Base-by-base conservation (phyloP, 306 rosid species). In the Quillaja saponaria region DNA sequence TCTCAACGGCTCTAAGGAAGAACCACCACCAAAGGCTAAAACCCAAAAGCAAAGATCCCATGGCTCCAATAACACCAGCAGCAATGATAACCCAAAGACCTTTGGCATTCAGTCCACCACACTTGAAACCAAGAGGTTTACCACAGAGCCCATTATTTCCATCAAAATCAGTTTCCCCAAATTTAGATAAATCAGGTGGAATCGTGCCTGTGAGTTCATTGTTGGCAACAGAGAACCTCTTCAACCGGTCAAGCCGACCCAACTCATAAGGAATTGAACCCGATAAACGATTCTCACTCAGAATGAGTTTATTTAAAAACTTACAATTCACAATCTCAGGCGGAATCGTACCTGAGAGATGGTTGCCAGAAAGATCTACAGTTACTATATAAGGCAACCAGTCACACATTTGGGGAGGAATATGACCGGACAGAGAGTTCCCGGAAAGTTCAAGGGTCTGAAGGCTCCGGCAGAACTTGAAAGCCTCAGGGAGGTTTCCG, bases 11-110 rank as follows among this genome's bases (percentile, higher is more conserved):
- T 54, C 78, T 66, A 12, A 55, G 46, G 55, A 72, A 73, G 35
- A 72, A 79, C 82, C 85, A 82, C 87, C 87, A 82, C 88, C 85
- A 82, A 11, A 73, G 42, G 21, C 62, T 71, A 34, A 82, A 77
- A 6, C 82, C 88, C 34, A 79, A 11, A 10, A 73, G 13, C 60
- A 82, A 60, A 31, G 88, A 82, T 48, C 15, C 88, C 3, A 79
- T 71, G 13, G 88, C 84, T 8, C 88, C 63, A 19, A 76, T 28
- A 0, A 59, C 85, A 8, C 88, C 85, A 12, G 85, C 85, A 38
- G 71, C 85, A 42, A 82, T 63, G 9, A 82, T 79, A 59, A 73
- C 73, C 44, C 64, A 80, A 5, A 79, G 82, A 76, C 76, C 79
- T 25, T 66, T 79, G 14, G 76, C 19, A 56, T 78, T 76, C 67